A percentile compares a stretch with the other conserved stretches of the same genome.
Evolutionary conservation across 257 asterid species (phyloP).

Genomic region (Ilex aquifolium): DNA sequence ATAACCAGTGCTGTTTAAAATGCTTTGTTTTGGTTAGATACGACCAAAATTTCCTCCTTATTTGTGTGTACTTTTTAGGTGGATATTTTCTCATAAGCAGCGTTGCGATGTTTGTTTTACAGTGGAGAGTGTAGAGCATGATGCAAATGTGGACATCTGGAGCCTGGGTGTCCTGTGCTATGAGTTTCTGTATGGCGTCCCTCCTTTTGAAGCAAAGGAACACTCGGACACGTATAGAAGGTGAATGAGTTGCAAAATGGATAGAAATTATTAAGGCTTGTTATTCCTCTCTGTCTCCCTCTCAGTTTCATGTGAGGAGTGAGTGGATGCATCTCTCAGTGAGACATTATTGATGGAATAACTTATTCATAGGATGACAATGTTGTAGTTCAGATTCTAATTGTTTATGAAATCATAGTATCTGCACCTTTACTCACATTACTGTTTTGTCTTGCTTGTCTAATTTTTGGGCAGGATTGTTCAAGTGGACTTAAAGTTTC

Average conservation of each 20-base stretch:
- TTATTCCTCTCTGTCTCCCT: too few species aligned
- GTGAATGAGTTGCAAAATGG: constrained; percentile 24
- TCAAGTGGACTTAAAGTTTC: constrained; percentile 91
- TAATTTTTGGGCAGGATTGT: constrained; percentile 53
- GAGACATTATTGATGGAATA: too few species aligned
- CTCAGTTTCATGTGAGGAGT: too few species aligned
- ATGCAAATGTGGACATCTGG: constrained; percentile 93
- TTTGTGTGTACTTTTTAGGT: too few species aligned
- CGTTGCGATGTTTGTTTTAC: constrained; percentile 7
- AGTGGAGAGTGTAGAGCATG: constrained; percentile 98
- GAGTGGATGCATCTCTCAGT: too few species aligned
- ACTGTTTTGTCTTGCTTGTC: too few species aligned
- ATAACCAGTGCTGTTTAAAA: not conserved
- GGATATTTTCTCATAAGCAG: too few species aligned
- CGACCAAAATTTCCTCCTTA: not conserved
- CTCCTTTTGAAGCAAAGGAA: constrained; percentile 95
- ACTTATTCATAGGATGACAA: too few species aligned
- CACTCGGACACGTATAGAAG: constrained; percentile 93
- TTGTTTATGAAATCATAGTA: too few species aligned
- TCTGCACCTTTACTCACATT: too few species aligned
- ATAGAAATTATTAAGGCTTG: too few species aligned
- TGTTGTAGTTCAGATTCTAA: too few species aligned
- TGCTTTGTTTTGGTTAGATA: not conserved
- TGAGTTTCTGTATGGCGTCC: constrained; percentile 86
- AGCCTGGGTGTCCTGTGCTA: constrained; percentile 94